These are phyloP conservation scores for Phalaenopsis aphrodite DNA, from an alignment of 106 monocot species.

Conservation along the genomic window DNA sequence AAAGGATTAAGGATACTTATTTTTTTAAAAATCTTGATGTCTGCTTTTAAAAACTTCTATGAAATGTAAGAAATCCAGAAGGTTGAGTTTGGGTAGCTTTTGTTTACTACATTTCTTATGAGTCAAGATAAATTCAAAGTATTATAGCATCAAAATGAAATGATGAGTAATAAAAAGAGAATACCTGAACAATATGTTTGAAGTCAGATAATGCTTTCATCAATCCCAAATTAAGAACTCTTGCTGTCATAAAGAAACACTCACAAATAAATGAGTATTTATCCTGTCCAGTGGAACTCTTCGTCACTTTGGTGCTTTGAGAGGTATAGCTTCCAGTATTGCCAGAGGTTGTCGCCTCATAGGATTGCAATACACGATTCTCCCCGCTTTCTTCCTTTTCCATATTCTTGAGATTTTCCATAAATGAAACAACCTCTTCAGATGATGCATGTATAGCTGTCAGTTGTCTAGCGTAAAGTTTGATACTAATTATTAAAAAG, in stretches of 20 bases:
- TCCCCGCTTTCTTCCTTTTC: constrained; percentile 14
- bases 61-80: not conserved
- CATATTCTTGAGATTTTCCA: constrained; percentile 21
- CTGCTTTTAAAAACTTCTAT: not conserved
- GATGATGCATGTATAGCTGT: constrained; percentile 82
- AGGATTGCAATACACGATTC: constrained; percentile 35
- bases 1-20: not conserved
- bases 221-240: constrained; percentile 85
- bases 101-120: not conserved
- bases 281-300: constrained; percentile 23
- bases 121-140: not conserved
- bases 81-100: not conserved
- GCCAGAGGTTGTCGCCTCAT: constrained; percentile 61
- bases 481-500: constrained; percentile 1
- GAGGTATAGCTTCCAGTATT: constrained; percentile 12
- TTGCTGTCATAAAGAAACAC: constrained; percentile 97
- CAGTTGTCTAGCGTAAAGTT: constrained; percentile 52
- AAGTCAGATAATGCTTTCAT: constrained; percentile 85
- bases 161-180: not conserved
- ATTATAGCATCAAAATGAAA: constrained; percentile 1
- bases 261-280: constrained; percentile 99
- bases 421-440: constrained; percentile 70
- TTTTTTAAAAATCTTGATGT: not conserved
- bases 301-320: constrained; percentile 24
- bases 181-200: constrained; percentile 78